Percentiles rank a stretch among this genome's conserved stretches.
phyloP scores from a whole-genome alignment of 192 early-diverging fungal species.

The Podila minutissima region DNA sequence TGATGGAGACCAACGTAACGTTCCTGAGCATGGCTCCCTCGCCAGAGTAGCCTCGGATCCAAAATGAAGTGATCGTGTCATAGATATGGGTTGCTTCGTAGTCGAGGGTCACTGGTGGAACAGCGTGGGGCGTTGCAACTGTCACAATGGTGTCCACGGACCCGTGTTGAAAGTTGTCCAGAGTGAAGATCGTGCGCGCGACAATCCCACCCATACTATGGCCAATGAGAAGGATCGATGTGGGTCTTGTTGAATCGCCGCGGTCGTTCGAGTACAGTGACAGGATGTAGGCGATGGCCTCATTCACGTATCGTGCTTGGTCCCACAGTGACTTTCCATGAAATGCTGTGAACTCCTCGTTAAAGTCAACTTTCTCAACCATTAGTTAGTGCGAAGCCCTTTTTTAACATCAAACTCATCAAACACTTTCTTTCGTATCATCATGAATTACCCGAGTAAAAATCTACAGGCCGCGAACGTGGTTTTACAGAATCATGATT shows the following conservation, averaged over 20 bases:
- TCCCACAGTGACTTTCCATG: constrained; percentile 83
- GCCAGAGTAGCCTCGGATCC: constrained; percentile 61
- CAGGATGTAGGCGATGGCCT: constrained; percentile 80
- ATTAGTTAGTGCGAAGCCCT: too few species aligned
- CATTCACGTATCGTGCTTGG: constrained; percentile 88
- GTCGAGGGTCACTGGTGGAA: constrained; percentile 82
- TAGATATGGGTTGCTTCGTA: constrained; percentile 70
- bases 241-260: constrained; percentile 55
- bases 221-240: constrained; percentile 84
- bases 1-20: constrained; percentile 86
- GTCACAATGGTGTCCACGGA: constrained; percentile 88
- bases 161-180: constrained; percentile 74
- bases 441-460: constrained; percentile 60
- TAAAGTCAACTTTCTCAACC: constrained; percentile 70
- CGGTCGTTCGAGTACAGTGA: constrained; percentile 70
- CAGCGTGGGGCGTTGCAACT: constrained; percentile 86
- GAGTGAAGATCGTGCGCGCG: constrained; percentile 77
- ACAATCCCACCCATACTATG: constrained; percentile 99
- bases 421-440: too few species aligned
- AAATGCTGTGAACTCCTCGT: constrained; percentile 94
- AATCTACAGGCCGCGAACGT: constrained; percentile 57
- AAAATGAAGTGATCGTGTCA: constrained; percentile 71
- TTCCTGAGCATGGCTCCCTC: constrained; percentile 36
- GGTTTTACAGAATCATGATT: constrained; percentile 8
- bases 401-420: too few species aligned